A percentile compares a stretch with the other conserved stretches of the same genome.
phyloP scores from a whole-genome alignment of 768 basidiomycete species.

The Rhodotorula kratochvilovae region DNA sequence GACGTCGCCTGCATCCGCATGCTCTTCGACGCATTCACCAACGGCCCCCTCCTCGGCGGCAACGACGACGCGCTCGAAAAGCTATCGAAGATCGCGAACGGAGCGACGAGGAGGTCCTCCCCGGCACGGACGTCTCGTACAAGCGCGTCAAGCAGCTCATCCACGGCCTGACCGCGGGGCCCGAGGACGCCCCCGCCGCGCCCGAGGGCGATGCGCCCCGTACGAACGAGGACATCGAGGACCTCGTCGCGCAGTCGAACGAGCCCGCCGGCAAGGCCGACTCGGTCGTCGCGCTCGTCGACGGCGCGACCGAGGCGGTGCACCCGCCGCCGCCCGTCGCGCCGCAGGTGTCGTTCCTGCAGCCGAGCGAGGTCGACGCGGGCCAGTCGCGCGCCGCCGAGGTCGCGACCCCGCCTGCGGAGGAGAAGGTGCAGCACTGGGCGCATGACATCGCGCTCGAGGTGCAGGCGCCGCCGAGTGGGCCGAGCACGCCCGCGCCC shows the following conservation, averaged over 20 bases:
- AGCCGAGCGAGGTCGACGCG: slow-evolving; percentile 37
- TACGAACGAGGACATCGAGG: not conserved
- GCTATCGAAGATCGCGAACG: slow-evolving; percentile 32
- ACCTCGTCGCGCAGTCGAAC: slow-evolving; percentile 14
- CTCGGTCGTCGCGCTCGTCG: slow-evolving; percentile 30
- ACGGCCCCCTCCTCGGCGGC: slow-evolving; percentile 40
- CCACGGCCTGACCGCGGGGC: slow-evolving; percentile 38
- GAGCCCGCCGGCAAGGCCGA: slow-evolving; percentile 16
- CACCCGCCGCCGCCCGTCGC: not conserved
- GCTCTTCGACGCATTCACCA: slow-evolving; percentile 37
- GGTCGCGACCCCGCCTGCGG: not conserved
- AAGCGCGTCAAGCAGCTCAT: slow-evolving; percentile 39
- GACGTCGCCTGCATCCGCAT: slow-evolving; percentile 40
- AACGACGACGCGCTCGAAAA: slow-evolving; percentile 39
- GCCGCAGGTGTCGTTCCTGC: slow-evolving; percentile 36
- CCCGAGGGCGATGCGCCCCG: not conserved
- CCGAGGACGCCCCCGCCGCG: slow-evolving; percentile 8
- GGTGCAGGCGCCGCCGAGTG: slow-evolving; percentile 3
- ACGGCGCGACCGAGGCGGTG: slow-evolving; percentile 23
- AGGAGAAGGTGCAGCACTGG: slow-evolving; percentile 36
- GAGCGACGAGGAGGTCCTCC: slow-evolving; percentile 31
- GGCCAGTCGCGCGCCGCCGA: not conserved
- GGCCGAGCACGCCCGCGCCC: slow-evolving; percentile 3
- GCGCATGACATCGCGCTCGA: slow-evolving; percentile 29
- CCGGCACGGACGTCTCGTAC: slow-evolving; percentile 34